A percentile compares a stretch with the other conserved stretches of the same genome.
These are phyloP conservation scores for Moesziomyces sp. DNA, from an alignment of 1,284 basidiomycete genomes.

Conservation along the genomic window DNA sequence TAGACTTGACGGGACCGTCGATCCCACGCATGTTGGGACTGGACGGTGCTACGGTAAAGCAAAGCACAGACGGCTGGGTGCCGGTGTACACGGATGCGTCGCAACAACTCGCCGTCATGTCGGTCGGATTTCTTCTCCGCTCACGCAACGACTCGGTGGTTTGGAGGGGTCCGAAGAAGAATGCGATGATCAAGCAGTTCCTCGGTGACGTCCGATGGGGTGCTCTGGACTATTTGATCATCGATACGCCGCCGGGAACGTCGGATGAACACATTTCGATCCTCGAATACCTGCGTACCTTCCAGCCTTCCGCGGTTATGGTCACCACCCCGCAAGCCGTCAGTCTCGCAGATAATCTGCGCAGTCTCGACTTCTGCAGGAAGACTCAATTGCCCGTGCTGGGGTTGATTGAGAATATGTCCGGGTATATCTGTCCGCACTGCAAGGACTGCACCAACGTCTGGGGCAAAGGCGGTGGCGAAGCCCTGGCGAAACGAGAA, in stretches of 20 bases:
- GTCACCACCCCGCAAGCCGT: slow-evolving; percentile 98
- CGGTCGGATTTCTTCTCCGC: slow-evolving; percentile 92
- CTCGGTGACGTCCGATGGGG: slow-evolving; percentile 96
- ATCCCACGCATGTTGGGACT: slow-evolving; percentile 97
- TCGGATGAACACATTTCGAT: slow-evolving; percentile 98
- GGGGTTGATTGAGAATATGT: slow-evolving; percentile 98
- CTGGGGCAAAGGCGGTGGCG: slow-evolving; percentile 93
- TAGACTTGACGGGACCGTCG: slow-evolving; percentile 95
- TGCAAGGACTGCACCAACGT: slow-evolving; percentile 88
- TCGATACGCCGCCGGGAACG: slow-evolving; percentile 96
- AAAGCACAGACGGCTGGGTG: slow-evolving; percentile 96
- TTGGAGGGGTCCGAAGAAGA: slow-evolving; percentile 99
- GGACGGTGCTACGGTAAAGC: slow-evolving; percentile 78
- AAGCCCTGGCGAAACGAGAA: slow-evolving; percentile 77
- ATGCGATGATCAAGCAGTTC: slow-evolving; percentile 99
- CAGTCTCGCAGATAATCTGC: slow-evolving; percentile 91
- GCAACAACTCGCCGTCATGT: slow-evolving; percentile 88
- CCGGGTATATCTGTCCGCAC: slow-evolving; percentile 91
- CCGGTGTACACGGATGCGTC: slow-evolving; percentile 78
- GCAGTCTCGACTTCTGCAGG: slow-evolving; percentile 93
- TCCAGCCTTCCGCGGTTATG: slow-evolving; percentile 80
- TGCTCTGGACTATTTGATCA: slow-evolving; percentile 91
- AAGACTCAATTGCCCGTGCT: slow-evolving; percentile 87
- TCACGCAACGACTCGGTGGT: slow-evolving; percentile 91
- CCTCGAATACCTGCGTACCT: slow-evolving; percentile 83